Base-by-base conservation (phyloP, 2,329 filamentous ascomycete species). In the Neopestalotiopsis sp. region DNA sequence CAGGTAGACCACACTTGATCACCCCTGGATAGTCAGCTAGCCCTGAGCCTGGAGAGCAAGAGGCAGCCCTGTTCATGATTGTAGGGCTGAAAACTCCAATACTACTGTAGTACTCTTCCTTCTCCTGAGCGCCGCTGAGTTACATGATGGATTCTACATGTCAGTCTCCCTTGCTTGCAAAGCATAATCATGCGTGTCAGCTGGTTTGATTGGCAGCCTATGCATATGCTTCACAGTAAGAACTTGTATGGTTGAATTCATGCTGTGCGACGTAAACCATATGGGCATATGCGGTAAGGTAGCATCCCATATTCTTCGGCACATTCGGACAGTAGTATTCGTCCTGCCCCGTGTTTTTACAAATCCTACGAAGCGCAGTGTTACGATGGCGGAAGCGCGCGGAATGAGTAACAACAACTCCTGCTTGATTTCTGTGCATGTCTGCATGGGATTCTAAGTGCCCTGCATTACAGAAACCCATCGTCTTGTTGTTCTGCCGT, bases 1-100 rank as follows among this genome's bases (percentile, higher is more conserved):
- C 38, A 14, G 40, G 24, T 24, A 45, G n/a, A 28, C 10, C 42
- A 52, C 17, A 9, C 45, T 52, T 52, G 14, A 52, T 52, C 45
- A 17, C 24, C 57, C 57, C 57, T 59, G 57, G 30, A 17, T 20
- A 13, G 24, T 13, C 30, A 28, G 24, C 12, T 17, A n/a, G 40
- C 17, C 62, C n/a, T 56, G 24, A 28, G 38, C 13, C 42, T 14
- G 6, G 42, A 52, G 45, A 20, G 45, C 34, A 42, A 20, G 32
- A 34, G 20, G 52, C n/a, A 67, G 59, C 66, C 66, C 28, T 63
- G 61, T 56, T 38, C 58, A 28, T 13, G 7, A 24, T 52, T 17
- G 42, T 67, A 67, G 66, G 66, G 66, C 66, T 67, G 66, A 67
- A 38, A 24, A 58, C 32, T 52, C 65, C 56, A 30, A 32, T 60